Evolutionary conservation across 805 yeast species (phyloP), one percentile per base, ranked within the genome.

Genomic region (Nakazawaea ernobii): DNA sequence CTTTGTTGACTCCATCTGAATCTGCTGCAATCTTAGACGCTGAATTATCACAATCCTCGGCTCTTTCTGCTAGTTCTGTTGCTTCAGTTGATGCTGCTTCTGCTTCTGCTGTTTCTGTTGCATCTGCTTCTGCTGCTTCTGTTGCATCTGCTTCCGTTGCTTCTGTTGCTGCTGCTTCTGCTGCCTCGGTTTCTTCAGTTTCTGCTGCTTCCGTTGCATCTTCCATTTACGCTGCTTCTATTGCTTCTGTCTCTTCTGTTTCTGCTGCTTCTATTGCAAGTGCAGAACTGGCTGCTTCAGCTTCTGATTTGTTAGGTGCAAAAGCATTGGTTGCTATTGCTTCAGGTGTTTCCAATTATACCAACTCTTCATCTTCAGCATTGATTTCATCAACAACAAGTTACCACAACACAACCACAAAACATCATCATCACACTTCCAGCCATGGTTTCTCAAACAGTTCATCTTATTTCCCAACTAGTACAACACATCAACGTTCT

Each of bases 1-100:
- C 80, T 28, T 44, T 72, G 39, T 66, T 71, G 56, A 63, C 77
- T 29, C 78, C 79, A 32, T 65, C 68, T 47, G 75, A 75, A 58
- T 66, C 73, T 44, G 44, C 69, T 37, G 64, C 67, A 36, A 39
- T 54, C 17, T 39, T 53, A 6, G 53, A 53, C 8, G 57, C 55
- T 30, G 47, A 50, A 30, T 46, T 60, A 24, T 51, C 46, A 32
- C 52, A 32, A 3, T 53, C 27, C 49, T 50, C 58, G 8, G 65
- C 69, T 39, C 60, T 64, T 13, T 66, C 67, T 33, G 60, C 59
- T 20, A 59, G 68, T 5, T 60, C 64, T 1, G 54, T 51, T 28
- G 58, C 59, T 32, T 70, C 69, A 48, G 73, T 75, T 28, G 64
- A 56, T 42, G 59, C 62, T n/a, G 46, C 55, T 15, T 52, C 48